Percentiles rank a stretch among this genome's conserved stretches.
Conservation (phyloP, 768 basidiomycete genomes). For the Lentinula raphanica region DNA sequence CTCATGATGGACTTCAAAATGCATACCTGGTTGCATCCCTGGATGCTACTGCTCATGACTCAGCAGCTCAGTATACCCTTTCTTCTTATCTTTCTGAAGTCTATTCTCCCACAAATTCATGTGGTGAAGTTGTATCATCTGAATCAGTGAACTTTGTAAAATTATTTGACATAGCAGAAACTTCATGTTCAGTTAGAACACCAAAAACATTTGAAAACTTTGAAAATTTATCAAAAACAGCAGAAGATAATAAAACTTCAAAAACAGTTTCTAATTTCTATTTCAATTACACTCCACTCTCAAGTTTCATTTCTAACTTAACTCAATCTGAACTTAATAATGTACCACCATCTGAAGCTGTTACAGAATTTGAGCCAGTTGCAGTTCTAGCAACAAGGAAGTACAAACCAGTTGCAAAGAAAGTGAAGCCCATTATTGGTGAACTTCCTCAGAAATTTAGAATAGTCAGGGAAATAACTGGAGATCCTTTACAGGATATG, state of each 20-base stretch:
- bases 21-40: background rate
- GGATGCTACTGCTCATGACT: background rate
- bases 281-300: background rate
- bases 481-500: constrained; percentile 15
- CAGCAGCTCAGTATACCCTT: background rate
- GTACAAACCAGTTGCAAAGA: constrained; percentile 17
- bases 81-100: background rate
- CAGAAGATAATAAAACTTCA: background rate
- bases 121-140: background rate
- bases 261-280: background rate
- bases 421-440: constrained; percentile 13
- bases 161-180: background rate
- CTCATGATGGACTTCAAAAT: background rate
- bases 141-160: too few species aligned
- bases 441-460: constrained; percentile 14
- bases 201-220: background rate
- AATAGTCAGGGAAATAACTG: constrained; percentile 15
- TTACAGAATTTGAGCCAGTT: background rate
- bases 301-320: background rate
- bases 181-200: background rate
- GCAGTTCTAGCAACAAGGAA: constrained; percentile 9
- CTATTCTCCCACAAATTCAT: background rate
- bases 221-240: background rate
- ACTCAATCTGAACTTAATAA: background rate
- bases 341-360: background rate